phyloP scores from a whole-genome alignment of 2,329 filamentous ascomycete genomes.

The Xylariaceae sp. region DNA sequence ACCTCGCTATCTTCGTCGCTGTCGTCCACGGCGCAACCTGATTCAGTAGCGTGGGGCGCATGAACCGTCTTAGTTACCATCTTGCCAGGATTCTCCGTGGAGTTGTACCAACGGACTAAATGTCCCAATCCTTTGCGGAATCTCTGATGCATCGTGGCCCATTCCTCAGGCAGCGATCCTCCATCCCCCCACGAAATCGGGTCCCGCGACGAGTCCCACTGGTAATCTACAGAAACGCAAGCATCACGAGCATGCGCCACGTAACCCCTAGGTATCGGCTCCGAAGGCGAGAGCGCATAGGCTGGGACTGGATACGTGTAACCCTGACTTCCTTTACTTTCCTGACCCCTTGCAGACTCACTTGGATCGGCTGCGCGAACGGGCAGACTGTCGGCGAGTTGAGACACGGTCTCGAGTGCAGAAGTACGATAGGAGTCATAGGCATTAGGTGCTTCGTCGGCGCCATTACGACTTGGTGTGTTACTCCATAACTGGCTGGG shows the following conservation, averaged over 20 bases:
- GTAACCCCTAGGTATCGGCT: conserved; percentile 81
- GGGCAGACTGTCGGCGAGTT: conserved; percentile 21
- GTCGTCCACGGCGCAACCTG: conserved; percentile 28
- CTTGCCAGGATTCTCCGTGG: conserved; percentile 45
- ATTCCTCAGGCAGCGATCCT: conserved; percentile 86
- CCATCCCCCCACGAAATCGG: conserved; percentile 81
- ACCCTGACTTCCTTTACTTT: conserved; percentile 28
- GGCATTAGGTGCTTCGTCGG: conserved; percentile 22
- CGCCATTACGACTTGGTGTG: conserved; percentile 20
- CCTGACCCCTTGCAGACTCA: conserved; percentile 12
- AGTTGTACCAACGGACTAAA: conserved; percentile 78
- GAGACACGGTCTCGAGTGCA: conserved; percentile 23
- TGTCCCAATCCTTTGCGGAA: conserved; percentile 75
- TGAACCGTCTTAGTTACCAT: conserved; percentile 42
- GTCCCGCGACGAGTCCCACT: conserved; percentile 87
- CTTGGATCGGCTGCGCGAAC: conserved; percentile 11
- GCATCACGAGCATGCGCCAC: conserved; percentile 85
- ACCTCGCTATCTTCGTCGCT: conserved; percentile 54
- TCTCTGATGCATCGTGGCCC: conserved; percentile 89
- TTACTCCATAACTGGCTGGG: conserved; percentile 39
- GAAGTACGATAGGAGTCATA: conserved; percentile 17
- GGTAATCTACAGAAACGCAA: conserved; percentile 82
- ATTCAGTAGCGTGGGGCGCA: conserved; percentile 19
- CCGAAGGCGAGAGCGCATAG: conserved; percentile 75
- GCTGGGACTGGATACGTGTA: conserved; percentile 75